These are phyloP conservation scores for Tetradesmus lagerheimii DNA, from an alignment of 139 green algal species.

Conservation along the genomic window DNA sequence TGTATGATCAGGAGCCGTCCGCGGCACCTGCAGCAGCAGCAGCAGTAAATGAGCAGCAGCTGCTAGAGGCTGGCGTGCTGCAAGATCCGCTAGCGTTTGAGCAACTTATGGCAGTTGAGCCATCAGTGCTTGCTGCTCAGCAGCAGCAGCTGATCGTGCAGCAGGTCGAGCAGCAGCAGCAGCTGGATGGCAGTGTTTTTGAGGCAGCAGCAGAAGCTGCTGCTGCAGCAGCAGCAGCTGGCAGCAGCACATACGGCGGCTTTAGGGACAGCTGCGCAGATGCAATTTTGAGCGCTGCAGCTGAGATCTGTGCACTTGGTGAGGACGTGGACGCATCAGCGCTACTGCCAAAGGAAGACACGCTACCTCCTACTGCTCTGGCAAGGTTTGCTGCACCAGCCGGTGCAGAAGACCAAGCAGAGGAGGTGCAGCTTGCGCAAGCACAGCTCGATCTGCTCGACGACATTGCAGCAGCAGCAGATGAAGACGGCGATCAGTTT, in stretches of 20 bases:
- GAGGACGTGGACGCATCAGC: neutral
- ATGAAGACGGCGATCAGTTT: neutral
- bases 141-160: constrained; percentile 9
- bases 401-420: neutral
- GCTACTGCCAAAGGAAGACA: constrained; percentile 20
- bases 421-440: neutral
- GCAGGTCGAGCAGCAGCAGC: constrained; percentile 13
- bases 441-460: neutral
- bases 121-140: neutral
- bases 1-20: neutral
- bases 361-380: constrained; percentile 10
- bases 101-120: constrained; percentile 38
- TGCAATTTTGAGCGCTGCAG: neutral
- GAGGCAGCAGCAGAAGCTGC: constrained; percentile 9
- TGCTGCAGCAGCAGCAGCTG: neutral
- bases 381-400: neutral
- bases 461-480: constrained; percentile 1
- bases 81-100: constrained; percentile 24
- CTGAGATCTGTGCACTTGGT: neutral
- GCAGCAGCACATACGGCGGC: neutral
- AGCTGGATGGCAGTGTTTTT: constrained; percentile 9
- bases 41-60: constrained; percentile 5
- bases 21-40: neutral
- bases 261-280: neutral
- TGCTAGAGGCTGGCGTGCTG: neutral